Conservation (phyloP, 176 grass and related monocot genomes). For the Aegilops sharonensis region DNA sequence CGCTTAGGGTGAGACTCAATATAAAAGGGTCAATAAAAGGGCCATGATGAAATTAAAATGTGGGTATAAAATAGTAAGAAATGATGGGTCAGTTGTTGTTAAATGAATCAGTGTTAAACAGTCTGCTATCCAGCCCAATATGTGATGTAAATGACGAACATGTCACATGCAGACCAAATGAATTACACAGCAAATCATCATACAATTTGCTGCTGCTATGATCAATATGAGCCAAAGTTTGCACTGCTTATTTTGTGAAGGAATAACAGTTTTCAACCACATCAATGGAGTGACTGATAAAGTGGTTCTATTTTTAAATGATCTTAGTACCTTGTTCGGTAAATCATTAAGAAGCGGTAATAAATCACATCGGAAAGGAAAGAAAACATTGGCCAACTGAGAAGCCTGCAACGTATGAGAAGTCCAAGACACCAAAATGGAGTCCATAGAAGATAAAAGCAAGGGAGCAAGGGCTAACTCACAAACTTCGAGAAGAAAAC, state of each 20-base stretch:
- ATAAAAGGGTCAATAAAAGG: too few relatives aligned
- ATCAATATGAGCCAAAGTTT: not conserved
- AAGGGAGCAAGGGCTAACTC: slow-evolving; percentile 43
- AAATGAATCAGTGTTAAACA: not conserved
- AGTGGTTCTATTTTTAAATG: too few relatives aligned
- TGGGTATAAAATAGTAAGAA: not conserved
- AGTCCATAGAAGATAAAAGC: slow-evolving; percentile 53
- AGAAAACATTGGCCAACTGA: too few relatives aligned
- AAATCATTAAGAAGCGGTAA: too few relatives aligned
- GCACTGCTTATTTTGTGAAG: not conserved
- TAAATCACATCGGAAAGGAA: too few relatives aligned
- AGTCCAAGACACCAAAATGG: slow-evolving; percentile 76
- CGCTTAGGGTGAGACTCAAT: too few relatives aligned
- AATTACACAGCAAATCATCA: not conserved
- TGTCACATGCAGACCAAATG: not conserved
- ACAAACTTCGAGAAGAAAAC: slow-evolving; percentile 59
- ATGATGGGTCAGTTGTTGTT: too few relatives aligned
- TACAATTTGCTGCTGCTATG: not conserved
- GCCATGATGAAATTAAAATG: not conserved
- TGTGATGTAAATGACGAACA: too few relatives aligned
- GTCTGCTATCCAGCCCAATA: not conserved
- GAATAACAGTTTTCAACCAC: not conserved
- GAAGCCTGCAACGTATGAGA: slow-evolving; percentile 37
- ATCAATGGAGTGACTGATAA: not conserved
- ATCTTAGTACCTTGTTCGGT: too few relatives aligned